Conservation (phyloP, 2,329 filamentous ascomycete species). For the Colletotrichum spinosum region DNA sequence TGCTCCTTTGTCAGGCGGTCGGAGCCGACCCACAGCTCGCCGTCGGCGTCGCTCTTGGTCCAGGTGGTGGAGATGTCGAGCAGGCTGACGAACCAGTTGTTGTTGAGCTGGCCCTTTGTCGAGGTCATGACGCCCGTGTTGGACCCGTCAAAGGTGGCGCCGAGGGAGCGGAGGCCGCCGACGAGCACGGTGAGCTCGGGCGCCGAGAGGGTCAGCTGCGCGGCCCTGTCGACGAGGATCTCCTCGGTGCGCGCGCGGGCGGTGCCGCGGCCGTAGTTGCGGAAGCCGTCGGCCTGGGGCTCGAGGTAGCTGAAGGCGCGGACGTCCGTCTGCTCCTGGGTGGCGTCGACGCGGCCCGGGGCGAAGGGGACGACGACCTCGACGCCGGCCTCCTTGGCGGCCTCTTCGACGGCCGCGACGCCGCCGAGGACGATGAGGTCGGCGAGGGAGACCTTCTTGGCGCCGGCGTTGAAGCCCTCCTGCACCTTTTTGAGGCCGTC, state of each 20-base stretch:
- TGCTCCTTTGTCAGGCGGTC: constrained; percentile 74
- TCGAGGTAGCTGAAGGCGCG: constrained; percentile 74
- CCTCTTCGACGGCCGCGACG: constrained; percentile 78
- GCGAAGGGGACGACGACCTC: constrained; percentile 75
- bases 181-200: constrained; percentile 79
- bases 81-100: constrained; percentile 86
- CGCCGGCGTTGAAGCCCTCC: constrained; percentile 70
- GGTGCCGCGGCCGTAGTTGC: constrained; percentile 77
- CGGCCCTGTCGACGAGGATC: constrained; percentile 77
- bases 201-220: constrained; percentile 76
- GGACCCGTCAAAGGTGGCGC: constrained; percentile 79
- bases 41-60: constrained; percentile 55
- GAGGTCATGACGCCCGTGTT: constrained; percentile 75
- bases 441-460: constrained; percentile 82
- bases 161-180: constrained; percentile 77
- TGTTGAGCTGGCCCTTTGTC: constrained; percentile 75
- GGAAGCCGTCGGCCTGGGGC: constrained; percentile 79
- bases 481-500: constrained; percentile 72
- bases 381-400: constrained; percentile 60
- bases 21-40: constrained; percentile 71
- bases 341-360: constrained; percentile 78
- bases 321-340: constrained; percentile 77
- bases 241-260: constrained; percentile 74
- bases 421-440: constrained; percentile 84
- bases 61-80: constrained; percentile 75